Base-by-base conservation (phyloP, 495 filamentous ascomycete genomes). In the Lepraria neglecta region DNA sequence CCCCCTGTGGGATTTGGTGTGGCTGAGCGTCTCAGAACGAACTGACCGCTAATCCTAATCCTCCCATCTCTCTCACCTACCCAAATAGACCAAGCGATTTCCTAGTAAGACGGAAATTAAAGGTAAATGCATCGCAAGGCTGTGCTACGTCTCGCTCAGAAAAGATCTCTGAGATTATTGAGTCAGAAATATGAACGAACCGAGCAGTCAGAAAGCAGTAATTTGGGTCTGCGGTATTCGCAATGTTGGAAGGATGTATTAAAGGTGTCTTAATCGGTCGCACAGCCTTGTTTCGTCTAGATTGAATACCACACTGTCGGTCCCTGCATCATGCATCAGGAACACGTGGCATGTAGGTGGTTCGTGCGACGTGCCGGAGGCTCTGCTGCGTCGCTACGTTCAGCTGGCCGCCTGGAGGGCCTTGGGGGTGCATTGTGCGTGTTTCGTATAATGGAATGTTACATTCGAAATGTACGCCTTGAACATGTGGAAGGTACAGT, bases 41-140 rank as follows among this genome's bases (percentile, higher is more conserved):
- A 24, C 24, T 24, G 24, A 24, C 24, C 24, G 2, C 24, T 10
- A 38, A 7, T 38, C 12, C 35, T 38, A 12, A 38, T 38, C 35
- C 35, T 38, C 5, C 12, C 35, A 3, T 38, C 12, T 6, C 35
- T 7, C 35, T 38, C 17, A 21, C 17, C 44, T 31, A 35, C 51
- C 6, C 30, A 38, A 11, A 35, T 4, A 10, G 15, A 33, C 14
- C 12, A 38, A 0, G 28, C 11, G 21, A 14, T n/a, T 11, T 31
- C 51, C 17, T 54, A n/a, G 30, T 38, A 11, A 12, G 51, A 35
- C 51, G 30, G 51, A 56, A 19, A 61, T 56, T 56, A 61, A 61
- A 47, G 50, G 48, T 19, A 27, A 7, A 1, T 38, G 31, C 28
- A 61, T 21, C 50, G 11, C 50, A 33, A 56, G 59, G 59, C 59